These are phyloP conservation scores for Rasamsonia emersonii DNA, from an alignment of 2,329 filamentous ascomycete species.

Conservation along the genomic window DNA sequence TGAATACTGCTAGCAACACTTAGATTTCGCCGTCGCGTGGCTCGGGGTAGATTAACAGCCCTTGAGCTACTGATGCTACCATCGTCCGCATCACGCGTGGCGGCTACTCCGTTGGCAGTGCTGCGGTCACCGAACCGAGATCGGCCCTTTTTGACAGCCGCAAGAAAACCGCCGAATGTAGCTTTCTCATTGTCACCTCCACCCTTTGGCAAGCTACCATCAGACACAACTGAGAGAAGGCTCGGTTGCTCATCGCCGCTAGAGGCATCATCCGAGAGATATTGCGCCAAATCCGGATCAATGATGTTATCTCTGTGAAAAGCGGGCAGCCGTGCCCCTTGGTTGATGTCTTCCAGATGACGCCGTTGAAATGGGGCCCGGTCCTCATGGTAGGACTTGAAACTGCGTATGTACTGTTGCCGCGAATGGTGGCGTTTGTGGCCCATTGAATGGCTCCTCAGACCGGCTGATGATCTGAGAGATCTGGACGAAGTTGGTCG, in stretches of 20 bases:
- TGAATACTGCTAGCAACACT: conserved; percentile 74
- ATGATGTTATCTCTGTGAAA: conserved; percentile 99
- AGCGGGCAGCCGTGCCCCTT: conserved; percentile 65
- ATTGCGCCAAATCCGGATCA: conserved; percentile 88
- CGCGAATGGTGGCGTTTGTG: conserved; percentile 85
- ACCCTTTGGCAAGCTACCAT: conserved; percentile 54
- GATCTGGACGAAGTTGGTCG: conserved; percentile 93
- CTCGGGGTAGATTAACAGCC: conserved; percentile 53
- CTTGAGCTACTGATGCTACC: conserved; percentile 55
- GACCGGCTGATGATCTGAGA: conserved; percentile 61
- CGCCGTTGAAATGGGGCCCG: conserved; percentile 80
- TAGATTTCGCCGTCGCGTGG: conserved; percentile 66
- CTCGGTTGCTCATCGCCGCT: conserved; percentile 88
- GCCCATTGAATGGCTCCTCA: conserved; percentile 66
- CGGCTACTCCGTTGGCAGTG: conserved; percentile 60
- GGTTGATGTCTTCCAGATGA: conserved; percentile 56
- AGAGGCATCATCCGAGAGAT: conserved; percentile 89
- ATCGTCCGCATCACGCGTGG: conserved; percentile 56
- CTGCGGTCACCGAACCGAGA: conserved; percentile 66
- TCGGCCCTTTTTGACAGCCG: conserved; percentile 66
- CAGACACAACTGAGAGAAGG: conserved; percentile 66
- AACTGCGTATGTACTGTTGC: conserved; percentile 69
- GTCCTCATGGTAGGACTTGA: conserved; percentile 66
- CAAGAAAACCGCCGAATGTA: conserved; percentile 63
- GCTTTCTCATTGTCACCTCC: conserved; percentile 63